phyloP scores from a whole-genome alignment of 352 stramenopile species.

The Phytophthora fragariae region DNA sequence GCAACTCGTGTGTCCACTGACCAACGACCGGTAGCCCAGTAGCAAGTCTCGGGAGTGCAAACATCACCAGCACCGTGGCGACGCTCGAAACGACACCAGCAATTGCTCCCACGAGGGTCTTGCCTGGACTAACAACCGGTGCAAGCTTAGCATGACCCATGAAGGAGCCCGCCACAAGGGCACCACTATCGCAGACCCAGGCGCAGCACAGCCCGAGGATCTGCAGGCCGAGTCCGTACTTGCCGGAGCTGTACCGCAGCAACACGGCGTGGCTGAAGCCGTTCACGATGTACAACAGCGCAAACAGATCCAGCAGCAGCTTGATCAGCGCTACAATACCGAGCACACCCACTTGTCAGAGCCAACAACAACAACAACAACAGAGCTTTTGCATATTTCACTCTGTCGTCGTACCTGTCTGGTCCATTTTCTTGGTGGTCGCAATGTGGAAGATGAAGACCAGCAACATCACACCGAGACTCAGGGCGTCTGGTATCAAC shows the following conservation, averaged over 20 bases:
- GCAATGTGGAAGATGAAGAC: constrained; percentile 53
- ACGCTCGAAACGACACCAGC: constrained; percentile 62
- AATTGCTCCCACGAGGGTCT: constrained; percentile 65
- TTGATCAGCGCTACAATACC: constrained; percentile 29
- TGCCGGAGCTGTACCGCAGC: constrained; percentile 50
- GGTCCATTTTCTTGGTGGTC: constrained; percentile 43
- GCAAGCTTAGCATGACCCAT: constrained; percentile 69
- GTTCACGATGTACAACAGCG: constrained; percentile 64
- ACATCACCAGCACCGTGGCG: constrained; percentile 55
- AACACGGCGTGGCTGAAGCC: constrained; percentile 73
- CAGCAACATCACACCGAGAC: constrained; percentile 33
- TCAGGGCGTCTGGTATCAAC: constrained; percentile 45
- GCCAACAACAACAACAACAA: background rate
- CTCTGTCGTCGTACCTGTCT: constrained; percentile 41
- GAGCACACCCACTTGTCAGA: constrained; percentile 7
- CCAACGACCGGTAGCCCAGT: constrained; percentile 18
- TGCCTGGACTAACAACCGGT: constrained; percentile 72
- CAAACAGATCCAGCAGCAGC: constrained; percentile 66
- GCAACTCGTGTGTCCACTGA: constrained; percentile 29
- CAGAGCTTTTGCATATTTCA: background rate
- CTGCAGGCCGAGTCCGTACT: constrained; percentile 66
- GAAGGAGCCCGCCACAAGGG: constrained; percentile 61
- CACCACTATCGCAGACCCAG: constrained; percentile 76
- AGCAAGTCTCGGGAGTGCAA: constrained; percentile 34
- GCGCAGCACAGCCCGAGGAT: constrained; percentile 67